phyloP scores from a whole-genome alignment of 2,329 filamentous ascomycete genomes.

The Chaetomium sp. region DNA sequence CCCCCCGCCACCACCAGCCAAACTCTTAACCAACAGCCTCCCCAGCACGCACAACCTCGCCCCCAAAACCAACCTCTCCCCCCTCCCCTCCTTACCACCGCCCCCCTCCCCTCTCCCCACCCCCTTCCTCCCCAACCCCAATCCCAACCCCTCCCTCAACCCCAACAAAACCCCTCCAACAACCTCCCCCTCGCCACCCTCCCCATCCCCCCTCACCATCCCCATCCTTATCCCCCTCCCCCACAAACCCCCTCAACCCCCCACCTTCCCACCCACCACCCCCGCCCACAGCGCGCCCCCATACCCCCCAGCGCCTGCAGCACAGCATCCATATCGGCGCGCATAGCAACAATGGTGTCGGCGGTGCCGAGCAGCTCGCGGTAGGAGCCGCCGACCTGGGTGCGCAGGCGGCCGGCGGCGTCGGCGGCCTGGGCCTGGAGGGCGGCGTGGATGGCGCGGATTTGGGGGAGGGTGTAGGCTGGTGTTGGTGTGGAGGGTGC shows the following conservation, averaged over 20 bases:
- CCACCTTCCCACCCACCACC: conserved; percentile 67
- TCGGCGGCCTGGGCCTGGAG: conserved; percentile 64
- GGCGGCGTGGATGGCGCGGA: conserved; percentile 63
- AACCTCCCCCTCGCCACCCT: conserved; percentile 33
- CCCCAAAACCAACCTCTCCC: conserved; percentile 57
- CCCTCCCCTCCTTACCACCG: conserved; percentile 43
- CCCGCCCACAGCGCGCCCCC: conserved; percentile 75
- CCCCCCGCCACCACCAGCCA: conserved; percentile 49
- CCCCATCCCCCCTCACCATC: not conserved
- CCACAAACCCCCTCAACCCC: conserved; percentile 55
- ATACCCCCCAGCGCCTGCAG: conserved; percentile 72
- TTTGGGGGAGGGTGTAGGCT: conserved; percentile 61
- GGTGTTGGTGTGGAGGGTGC: not conserved
- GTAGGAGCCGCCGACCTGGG: conserved; percentile 70
- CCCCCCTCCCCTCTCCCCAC: conserved; percentile 48
- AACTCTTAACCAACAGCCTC: conserved; percentile 72
- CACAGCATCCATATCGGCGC: conserved; percentile 71
- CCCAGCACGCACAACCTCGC: conserved; percentile 77
- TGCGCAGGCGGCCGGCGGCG: conserved; percentile 63
- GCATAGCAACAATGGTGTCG: conserved; percentile 92
- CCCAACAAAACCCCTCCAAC: conserved; percentile 22
- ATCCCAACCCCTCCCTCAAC: conserved; percentile 28
- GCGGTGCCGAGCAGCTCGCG: conserved; percentile 89
- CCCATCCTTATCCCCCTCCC: conserved; percentile 26
- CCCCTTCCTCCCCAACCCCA: conserved; percentile 43